Conservation (phyloP, 2,329 filamentous ascomycete species). For the Colletotrichum graminicola region DNA sequence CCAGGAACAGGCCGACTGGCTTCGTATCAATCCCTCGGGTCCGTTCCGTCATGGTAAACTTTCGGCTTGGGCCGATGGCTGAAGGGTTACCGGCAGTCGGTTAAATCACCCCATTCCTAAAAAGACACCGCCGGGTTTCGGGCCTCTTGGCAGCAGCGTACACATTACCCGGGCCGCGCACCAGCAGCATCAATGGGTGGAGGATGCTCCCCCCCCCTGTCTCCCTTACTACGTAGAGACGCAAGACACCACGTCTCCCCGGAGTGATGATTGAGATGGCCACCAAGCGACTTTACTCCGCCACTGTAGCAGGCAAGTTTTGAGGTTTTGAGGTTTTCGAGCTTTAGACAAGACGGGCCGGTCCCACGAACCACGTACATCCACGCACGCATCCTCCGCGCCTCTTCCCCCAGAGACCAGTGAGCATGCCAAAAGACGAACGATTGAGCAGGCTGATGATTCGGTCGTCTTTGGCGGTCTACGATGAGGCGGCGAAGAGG, state of each 20-base stretch:
- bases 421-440: too few relatives aligned
- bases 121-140: neutral
- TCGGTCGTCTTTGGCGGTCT: too few relatives aligned
- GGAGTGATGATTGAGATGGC: neutral
- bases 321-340: neutral
- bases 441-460: too few relatives aligned
- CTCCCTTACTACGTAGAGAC: too few relatives aligned
- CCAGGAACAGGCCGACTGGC: neutral
- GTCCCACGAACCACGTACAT: too few relatives aligned
- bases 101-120: neutral
- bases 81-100: neutral
- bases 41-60: neutral
- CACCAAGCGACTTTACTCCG: neutral
- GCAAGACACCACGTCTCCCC: neutral
- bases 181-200: too few relatives aligned
- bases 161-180: neutral
- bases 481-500: too few relatives aligned
- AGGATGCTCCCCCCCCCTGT: too few relatives aligned
- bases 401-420: too few relatives aligned
- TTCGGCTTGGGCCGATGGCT: neutral
- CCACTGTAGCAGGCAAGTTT: neutral
- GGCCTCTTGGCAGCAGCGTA: neutral
- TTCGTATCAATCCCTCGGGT: neutral
- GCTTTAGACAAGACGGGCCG: too few relatives aligned
- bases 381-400: too few relatives aligned